These are phyloP conservation scores for button mushroom (Agaricus bisporus) DNA, from an alignment of 768 basidiomycete species.

Conservation along the genomic window DNA sequence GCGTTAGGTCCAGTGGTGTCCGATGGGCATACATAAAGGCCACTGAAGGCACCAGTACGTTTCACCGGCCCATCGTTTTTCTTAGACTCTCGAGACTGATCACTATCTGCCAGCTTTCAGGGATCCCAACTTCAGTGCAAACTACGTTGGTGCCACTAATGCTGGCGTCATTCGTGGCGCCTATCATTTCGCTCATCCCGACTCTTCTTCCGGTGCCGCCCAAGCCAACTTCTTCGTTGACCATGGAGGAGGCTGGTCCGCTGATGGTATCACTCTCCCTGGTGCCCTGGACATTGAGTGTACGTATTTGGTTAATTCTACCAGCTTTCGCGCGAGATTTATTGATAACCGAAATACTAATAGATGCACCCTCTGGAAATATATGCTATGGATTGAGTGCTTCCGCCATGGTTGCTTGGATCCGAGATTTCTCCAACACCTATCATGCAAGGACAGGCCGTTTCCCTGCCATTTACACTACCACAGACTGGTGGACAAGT, in stretches of 20 bases:
- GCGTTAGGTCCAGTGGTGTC: slow-evolving; percentile 45
- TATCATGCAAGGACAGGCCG: slow-evolving; percentile 43
- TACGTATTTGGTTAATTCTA: slow-evolving; percentile 15
- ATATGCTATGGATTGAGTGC: slow-evolving; percentile 50
- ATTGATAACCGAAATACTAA: not conserved
- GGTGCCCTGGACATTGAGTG: slow-evolving; percentile 62
- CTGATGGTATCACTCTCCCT: slow-evolving; percentile 53
- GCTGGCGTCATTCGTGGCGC: slow-evolving; percentile 51
- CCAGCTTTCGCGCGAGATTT: not conserved
- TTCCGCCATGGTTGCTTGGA: slow-evolving; percentile 57
- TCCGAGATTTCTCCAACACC: slow-evolving; percentile 55
- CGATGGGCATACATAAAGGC: slow-evolving; percentile 62
- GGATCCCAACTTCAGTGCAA: slow-evolving; percentile 33
- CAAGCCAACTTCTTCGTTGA: slow-evolving; percentile 57
- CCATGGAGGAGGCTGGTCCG: slow-evolving; percentile 54
- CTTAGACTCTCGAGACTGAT: not conserved
- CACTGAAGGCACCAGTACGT: slow-evolving; percentile 53
- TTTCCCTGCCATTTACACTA: slow-evolving; percentile 43
- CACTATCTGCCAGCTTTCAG: slow-evolving; percentile 25
- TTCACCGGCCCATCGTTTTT: not conserved
- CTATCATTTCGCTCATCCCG: slow-evolving; percentile 58
- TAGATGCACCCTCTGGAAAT: slow-evolving; percentile 47
- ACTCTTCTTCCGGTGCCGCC: slow-evolving; percentile 44
- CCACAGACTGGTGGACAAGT: slow-evolving; percentile 61
- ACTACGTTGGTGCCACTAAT: slow-evolving; percentile 48